These are phyloP conservation scores for Triticum aestivum DNA, from an alignment of 176 grass and related monocot genomes.

Conservation along the genomic window DNA sequence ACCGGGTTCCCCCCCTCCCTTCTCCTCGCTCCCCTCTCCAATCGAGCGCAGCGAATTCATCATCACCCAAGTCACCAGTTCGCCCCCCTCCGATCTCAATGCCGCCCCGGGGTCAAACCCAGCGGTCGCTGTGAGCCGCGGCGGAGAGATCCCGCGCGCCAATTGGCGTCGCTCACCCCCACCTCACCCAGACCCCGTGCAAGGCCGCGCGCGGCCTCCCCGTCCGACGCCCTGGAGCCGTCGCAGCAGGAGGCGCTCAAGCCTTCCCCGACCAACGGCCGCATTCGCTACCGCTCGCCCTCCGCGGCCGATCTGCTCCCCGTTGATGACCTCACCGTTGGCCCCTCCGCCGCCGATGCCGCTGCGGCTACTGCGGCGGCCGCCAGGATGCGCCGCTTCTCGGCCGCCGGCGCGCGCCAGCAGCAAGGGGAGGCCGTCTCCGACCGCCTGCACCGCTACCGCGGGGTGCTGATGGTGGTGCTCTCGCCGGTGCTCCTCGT, in stretches of 20 bases:
- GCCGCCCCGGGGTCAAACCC: slow-evolving; percentile 18
- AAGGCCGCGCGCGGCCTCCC: slow-evolving; percentile 43
- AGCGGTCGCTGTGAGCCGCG: slow-evolving; percentile 35
- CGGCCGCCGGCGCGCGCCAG: slow-evolving; percentile 37
- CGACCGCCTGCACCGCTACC: slow-evolving; percentile 72
- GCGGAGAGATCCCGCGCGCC: slow-evolving; percentile 29
- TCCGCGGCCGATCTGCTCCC: slow-evolving; percentile 68
- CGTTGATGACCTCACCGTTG: slow-evolving; percentile 37
- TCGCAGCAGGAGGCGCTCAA: slow-evolving; percentile 64
- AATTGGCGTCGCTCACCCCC: neutral
- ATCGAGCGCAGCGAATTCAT: slow-evolving; percentile 14
- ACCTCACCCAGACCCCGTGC: neutral
- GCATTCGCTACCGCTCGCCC: slow-evolving; percentile 83
- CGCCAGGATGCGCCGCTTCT: slow-evolving; percentile 71
- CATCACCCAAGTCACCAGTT: neutral
- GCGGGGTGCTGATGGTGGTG: slow-evolving; percentile 66
- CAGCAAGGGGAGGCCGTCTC: slow-evolving; percentile 49
- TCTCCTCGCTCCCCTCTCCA: neutral
- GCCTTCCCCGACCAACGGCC: slow-evolving; percentile 66
- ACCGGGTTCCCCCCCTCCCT: neutral
- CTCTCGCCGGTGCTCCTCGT: slow-evolving; percentile 68
- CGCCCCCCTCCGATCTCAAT: slow-evolving; percentile 35
- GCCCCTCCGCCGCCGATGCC: slow-evolving; percentile 29
- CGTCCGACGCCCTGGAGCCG: slow-evolving; percentile 61
- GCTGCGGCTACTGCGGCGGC: slow-evolving; percentile 22